Conservation (phyloP, 2,329 filamentous ascomycete genomes). For the Stemphylium lycopersici region DNA sequence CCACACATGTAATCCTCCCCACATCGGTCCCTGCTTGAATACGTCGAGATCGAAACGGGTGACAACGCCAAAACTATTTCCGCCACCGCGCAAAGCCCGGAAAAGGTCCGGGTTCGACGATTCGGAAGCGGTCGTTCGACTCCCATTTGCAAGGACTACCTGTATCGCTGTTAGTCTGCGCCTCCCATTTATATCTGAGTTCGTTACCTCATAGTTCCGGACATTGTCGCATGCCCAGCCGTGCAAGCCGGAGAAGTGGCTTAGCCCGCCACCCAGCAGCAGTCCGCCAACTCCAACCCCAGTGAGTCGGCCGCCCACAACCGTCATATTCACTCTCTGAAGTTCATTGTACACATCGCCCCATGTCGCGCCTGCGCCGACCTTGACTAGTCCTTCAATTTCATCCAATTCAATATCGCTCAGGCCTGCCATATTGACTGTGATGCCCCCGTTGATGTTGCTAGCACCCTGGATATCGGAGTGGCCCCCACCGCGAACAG, state of each 20-base stretch:
- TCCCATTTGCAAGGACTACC: slow-evolving; percentile 23
- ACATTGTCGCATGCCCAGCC: slow-evolving; percentile 45
- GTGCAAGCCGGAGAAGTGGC: slow-evolving; percentile 34
- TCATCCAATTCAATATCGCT: slow-evolving; percentile 8
- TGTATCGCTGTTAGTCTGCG: neutral
- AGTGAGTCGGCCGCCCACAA: slow-evolving; percentile 23
- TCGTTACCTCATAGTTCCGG: slow-evolving; percentile 33
- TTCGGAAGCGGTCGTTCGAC: slow-evolving; percentile 19
- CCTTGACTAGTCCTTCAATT: slow-evolving; percentile 7
- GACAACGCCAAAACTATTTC: slow-evolving; percentile 36
- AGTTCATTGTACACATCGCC: slow-evolving; percentile 33
- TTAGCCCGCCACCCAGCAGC: slow-evolving; percentile 40
- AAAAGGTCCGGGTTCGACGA: slow-evolving; percentile 47
- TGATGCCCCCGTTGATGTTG: slow-evolving; percentile 25
- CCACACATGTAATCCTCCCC: slow-evolving; percentile 8
- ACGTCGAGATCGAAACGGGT: slow-evolving; percentile 21
- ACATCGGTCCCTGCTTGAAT: slow-evolving; percentile 22
- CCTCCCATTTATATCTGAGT: neutral
- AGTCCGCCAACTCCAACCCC: slow-evolving; percentile 32
- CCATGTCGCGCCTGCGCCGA: slow-evolving; percentile 35
- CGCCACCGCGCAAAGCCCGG: slow-evolving; percentile 42
- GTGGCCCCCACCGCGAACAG: slow-evolving; percentile 29
- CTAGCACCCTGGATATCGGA: slow-evolving; percentile 24
- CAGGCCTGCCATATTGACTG: slow-evolving; percentile 20
- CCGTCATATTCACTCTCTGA: slow-evolving; percentile 3